Evolutionary conservation across 176 grass and related monocot genomes (phyloP), one percentile per base, ranked within the genome.

Genomic region (Oryza australiensis): DNA sequence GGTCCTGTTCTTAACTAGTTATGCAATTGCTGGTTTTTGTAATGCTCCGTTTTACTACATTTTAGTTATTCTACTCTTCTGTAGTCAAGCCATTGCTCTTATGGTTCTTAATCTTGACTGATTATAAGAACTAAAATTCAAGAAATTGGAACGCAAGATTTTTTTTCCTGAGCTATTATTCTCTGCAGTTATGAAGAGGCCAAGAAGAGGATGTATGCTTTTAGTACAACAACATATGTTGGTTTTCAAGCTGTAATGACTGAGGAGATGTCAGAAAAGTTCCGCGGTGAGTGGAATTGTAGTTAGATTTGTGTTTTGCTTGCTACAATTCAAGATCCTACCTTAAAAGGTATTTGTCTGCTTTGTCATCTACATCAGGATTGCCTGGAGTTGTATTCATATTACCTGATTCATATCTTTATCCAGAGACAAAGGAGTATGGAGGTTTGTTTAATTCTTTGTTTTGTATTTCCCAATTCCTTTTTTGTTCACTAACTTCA

Each of bases 261-360:
- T 26, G 92, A 98, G 86, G 90, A 98, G 91, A 95, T 89, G 90
- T 98, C 95, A 3, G 92, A 98, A 81, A 98, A 98, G 34, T 98
- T 98, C 22, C 87, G 72, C 2, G 92, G 95, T 98, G 63, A 80
- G 83, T 73, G 13, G 26, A n/a, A 49, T 28, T 16, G 62, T 79
- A 12, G 9, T 38, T 12, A 7, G n/a, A 22, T 53, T 13, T 76
- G 2, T 62, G 0, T 73, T 84, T 48, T 82, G n/a, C 33, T 43
- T 68, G 67, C 11, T 59, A 29, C 5, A 29, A 28, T 73, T 29
- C 65, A 62, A 1, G 32, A 34, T 53, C 60, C 30, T 49, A 71
- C n/a, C 18, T 46, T 60, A 70, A 12, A 73, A 64, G 7, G 38
- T 40, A 40, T 2, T 76, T 79, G 20, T 42, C n/a, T 72, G 60